A percentile compares a stretch with the other conserved stretches of the same genome.
These are phyloP conservation scores for Wickerhamomyces hampshirensis DNA, from an alignment of 805 yeast species.

Conservation along the genomic window DNA sequence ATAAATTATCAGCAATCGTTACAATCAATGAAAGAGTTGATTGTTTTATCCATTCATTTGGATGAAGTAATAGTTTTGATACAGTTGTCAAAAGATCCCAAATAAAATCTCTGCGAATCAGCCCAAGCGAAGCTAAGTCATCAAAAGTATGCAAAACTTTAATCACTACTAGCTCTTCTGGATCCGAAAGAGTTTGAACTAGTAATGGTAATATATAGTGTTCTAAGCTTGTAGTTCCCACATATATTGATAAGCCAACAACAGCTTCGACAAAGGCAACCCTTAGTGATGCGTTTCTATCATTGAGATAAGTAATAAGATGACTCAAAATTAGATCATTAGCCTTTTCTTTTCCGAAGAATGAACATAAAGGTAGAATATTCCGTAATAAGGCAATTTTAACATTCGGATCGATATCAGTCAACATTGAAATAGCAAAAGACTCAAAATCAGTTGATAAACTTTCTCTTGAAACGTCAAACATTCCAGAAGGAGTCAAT, in stretches of 20 bases:
- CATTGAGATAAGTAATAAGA: constrained; percentile 86
- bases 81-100: constrained; percentile 52
- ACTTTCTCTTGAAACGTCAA: constrained; percentile 37
- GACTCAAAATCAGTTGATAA: constrained; percentile 57
- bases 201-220: constrained; percentile 84
- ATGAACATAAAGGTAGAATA: constrained; percentile 72
- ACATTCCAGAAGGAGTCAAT: constrained; percentile 27
- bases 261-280: constrained; percentile 68
- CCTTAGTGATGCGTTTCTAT: constrained; percentile 61
- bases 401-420: constrained; percentile 64
- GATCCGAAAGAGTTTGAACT: constrained; percentile 77
- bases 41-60: constrained; percentile 81
- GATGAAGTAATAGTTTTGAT: constrained; percentile 67
- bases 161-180: constrained; percentile 76
- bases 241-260: constrained; percentile 67
- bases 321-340: constrained; percentile 88
- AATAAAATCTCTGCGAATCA: constrained; percentile 44
- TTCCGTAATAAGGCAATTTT: constrained; percentile 64
- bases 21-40: constrained; percentile 57
- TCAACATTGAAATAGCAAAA: constrained; percentile 58
- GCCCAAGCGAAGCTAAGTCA: constrained; percentile 51
- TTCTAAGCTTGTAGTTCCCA: constrained; percentile 79
- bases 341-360: constrained; percentile 82
- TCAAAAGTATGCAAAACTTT: constrained; percentile 58
- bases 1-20: constrained; percentile 54